A percentile compares a stretch with the other conserved stretches of the same genome.
Conservation (phyloP, 225 moss, liverwort and hornwort species). For the Pseudoscleropodium purum region DNA sequence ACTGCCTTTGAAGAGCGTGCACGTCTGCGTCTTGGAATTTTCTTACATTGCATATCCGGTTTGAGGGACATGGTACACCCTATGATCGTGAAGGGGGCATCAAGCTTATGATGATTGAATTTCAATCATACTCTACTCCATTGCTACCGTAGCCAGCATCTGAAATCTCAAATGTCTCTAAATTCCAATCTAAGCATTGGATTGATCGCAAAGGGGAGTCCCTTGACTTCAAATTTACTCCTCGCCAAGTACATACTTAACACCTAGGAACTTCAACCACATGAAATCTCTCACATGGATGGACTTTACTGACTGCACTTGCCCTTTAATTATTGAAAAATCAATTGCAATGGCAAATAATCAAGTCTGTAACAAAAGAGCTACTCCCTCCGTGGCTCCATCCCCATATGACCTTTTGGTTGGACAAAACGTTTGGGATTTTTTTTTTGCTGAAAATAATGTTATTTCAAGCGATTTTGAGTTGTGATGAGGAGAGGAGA, state of each 20-base stretch:
- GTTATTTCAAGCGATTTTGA: too few species aligned
- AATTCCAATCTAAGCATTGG: not conserved
- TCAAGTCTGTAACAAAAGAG: not conserved
- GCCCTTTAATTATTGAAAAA: not conserved
- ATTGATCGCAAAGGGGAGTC: not conserved
- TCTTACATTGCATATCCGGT: not conserved
- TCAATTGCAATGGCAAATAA: not conserved
- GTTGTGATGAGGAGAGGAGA: too few species aligned
- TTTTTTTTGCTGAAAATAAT: too few species aligned
- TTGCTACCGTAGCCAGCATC: not conserved
- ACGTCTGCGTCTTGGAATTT: not conserved
- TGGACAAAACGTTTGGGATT: too few species aligned
- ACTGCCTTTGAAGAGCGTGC: not conserved
- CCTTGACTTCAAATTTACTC: not conserved
- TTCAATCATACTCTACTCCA: conserved; percentile 3
- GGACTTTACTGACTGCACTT: not conserved
- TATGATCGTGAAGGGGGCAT: not conserved
- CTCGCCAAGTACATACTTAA: not conserved
- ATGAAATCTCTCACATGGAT: not conserved
- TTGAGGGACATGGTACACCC: not conserved
- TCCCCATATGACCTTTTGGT: too few species aligned
- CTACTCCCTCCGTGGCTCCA: too few species aligned
- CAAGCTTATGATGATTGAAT: not conserved
- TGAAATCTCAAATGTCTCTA: not conserved
- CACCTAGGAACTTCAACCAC: not conserved